Conservation (phyloP, 139 green algal genomes). For the Coelastrella sp. region DNA sequence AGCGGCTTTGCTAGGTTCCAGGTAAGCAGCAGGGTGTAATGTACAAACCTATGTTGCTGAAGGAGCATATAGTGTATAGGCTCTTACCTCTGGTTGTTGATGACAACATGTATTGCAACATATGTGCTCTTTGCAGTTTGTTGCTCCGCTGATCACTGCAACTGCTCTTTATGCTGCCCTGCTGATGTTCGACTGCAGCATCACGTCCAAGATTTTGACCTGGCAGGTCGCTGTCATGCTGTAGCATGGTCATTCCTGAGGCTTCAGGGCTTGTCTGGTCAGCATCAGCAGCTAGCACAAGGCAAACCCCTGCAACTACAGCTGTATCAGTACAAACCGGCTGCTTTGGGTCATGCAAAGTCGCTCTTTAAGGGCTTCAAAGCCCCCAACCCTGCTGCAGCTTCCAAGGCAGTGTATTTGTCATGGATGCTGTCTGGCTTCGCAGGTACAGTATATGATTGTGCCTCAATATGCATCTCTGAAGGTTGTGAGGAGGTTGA, state of each 20-base stretch:
- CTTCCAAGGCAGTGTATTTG: slow-evolving; percentile 19
- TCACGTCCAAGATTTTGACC: slow-evolving; percentile 48
- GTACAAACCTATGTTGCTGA: too few species aligned
- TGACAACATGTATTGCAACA: too few species aligned
- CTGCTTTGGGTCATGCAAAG: neutral
- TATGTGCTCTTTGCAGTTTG: too few species aligned
- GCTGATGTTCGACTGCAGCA: slow-evolving; percentile 20
- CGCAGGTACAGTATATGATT: neutral
- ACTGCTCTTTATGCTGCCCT: too few species aligned
- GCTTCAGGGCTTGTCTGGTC: neutral
- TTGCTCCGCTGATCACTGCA: too few species aligned
- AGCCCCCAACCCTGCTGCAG: neutral
- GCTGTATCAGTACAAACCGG: slow-evolving; percentile 12
- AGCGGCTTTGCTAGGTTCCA: slow-evolving; percentile 53
- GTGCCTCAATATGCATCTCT: neutral
- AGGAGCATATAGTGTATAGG: too few species aligned
- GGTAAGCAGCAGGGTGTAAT: neutral
- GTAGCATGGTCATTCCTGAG: slow-evolving; percentile 66
- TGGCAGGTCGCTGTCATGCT: slow-evolving; percentile 37
- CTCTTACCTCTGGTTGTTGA: too few species aligned
- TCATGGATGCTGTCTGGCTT: slow-evolving; percentile 18
- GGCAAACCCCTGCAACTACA: slow-evolving; percentile 3
- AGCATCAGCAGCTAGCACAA: neutral
- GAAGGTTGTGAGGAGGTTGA: neutral
- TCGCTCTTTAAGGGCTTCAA: neutral